These are phyloP conservation scores for Nigrospora oryzae DNA, from an alignment of 2,329 filamentous ascomycete genomes.

Conservation along the genomic window DNA sequence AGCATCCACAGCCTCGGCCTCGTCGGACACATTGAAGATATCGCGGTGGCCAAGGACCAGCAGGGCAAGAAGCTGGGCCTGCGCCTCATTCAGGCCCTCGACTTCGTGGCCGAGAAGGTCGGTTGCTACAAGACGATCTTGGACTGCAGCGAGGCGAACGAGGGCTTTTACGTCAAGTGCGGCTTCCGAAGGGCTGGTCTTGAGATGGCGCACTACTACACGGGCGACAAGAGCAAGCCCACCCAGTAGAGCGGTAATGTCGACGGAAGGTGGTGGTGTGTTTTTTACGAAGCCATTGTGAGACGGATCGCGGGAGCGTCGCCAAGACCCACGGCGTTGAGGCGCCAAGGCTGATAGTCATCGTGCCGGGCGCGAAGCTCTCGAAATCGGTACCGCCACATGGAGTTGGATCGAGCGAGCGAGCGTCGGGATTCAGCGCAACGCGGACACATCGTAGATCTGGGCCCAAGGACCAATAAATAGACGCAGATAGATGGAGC, in stretches of 20 bases:
- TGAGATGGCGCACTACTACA: constrained; percentile 97
- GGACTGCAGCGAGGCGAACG: constrained; percentile 92
- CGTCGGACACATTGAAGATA: constrained; percentile 96
- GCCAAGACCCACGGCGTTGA: too few relatives aligned
- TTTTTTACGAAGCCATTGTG: not conserved
- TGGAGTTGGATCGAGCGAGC: too few relatives aligned
- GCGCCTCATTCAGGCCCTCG: constrained; percentile 86
- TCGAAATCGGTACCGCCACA: too few relatives aligned
- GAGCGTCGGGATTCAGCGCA: too few relatives aligned
- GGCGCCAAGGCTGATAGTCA: too few relatives aligned
- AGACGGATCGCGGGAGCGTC: not conserved
- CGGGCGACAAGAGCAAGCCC: constrained; percentile 39
- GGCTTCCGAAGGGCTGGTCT: constrained; percentile 86
- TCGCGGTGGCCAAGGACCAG: constrained; percentile 88
- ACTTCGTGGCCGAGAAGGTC: constrained; percentile 78
- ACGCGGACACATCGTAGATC: too few relatives aligned
- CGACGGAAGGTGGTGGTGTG: not conserved
- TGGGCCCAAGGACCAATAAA: too few relatives aligned
- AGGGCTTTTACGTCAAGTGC: constrained; percentile 97
- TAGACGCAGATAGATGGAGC: too few relatives aligned
- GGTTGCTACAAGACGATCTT: constrained; percentile 97
- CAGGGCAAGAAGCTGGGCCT: constrained; percentile 96
- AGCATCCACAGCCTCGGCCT: constrained; percentile 73
- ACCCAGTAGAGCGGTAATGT: constrained; percentile 9
- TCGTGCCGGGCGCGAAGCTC: too few relatives aligned